These are phyloP conservation scores for Fusarium siculi DNA, from an alignment of 2,329 filamentous ascomycete species.

Conservation along the genomic window DNA sequence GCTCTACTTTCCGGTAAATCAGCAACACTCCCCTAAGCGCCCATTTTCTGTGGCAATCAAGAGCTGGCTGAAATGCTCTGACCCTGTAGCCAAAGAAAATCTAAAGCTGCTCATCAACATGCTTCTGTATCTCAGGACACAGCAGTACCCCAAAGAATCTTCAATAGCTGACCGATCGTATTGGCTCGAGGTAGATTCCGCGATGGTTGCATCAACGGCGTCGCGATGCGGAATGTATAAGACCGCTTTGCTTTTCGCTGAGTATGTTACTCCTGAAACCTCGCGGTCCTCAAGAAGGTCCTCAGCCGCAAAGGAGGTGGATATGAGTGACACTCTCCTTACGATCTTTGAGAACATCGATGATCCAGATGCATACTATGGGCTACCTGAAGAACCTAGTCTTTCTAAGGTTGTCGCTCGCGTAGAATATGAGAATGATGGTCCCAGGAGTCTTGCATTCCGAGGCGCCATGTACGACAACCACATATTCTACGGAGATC, in stretches of 20 bases:
- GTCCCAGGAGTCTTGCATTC: slow-evolving; percentile 87
- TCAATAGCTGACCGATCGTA: slow-evolving; percentile 81
- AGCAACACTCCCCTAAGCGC: slow-evolving; percentile 67
- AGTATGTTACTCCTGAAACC: slow-evolving; percentile 72
- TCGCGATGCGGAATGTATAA: slow-evolving; percentile 85
- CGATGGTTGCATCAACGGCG: slow-evolving; percentile 76
- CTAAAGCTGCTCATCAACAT: slow-evolving; percentile 79
- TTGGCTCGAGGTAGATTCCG: slow-evolving; percentile 88
- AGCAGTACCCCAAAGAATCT: slow-evolving; percentile 76
- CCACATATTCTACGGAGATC: slow-evolving; percentile 72
- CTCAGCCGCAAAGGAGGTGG: slow-evolving; percentile 63
- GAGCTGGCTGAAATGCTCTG: slow-evolving; percentile 65
- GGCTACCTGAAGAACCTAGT: slow-evolving; percentile 81
- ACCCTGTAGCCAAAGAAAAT: slow-evolving; percentile 64
- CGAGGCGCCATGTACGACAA: slow-evolving; percentile 92
- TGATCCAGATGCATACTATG: slow-evolving; percentile 96
- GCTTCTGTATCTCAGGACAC: slow-evolving; percentile 88
- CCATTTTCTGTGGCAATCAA: slow-evolving; percentile 73
- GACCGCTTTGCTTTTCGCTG: slow-evolving; percentile 83
- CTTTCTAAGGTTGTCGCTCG: slow-evolving; percentile 81
- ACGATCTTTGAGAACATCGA: slow-evolving; percentile 91
- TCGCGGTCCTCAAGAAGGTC: slow-evolving; percentile 72
- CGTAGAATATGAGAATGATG: slow-evolving; percentile 90
- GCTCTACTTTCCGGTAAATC: slow-evolving; percentile 73
- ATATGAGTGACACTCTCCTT: slow-evolving; percentile 76